Evolutionary conservation across 2,329 filamentous ascomycete species (phyloP).

Genomic region (Neurospora sp.): DNA sequence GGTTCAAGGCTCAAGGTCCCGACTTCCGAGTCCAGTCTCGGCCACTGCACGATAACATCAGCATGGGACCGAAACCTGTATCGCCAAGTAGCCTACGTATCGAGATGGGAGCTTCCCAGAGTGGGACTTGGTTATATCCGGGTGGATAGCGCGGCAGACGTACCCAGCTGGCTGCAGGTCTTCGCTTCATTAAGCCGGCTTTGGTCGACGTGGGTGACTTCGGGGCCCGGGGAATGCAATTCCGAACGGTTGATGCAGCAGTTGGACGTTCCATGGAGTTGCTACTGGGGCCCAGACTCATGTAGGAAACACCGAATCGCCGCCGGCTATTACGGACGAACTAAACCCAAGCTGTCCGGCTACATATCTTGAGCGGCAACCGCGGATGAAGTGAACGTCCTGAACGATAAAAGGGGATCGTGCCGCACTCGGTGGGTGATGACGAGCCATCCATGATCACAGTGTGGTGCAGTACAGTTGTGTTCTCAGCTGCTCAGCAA

Average conservation of each 20-base stretch:
- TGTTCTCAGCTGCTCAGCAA: background rate
- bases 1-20: background rate
- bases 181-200: background rate
- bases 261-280: background rate
- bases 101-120: background rate
- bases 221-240: background rate
- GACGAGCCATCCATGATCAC: background rate
- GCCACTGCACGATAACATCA: background rate
- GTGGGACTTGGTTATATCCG: background rate
- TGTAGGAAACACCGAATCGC: background rate
- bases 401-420: background rate
- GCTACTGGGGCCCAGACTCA: background rate
- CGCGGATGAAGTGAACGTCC: background rate
- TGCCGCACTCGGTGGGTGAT: background rate
- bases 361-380: background rate
- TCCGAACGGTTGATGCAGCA: background rate
- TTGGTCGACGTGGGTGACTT: background rate
- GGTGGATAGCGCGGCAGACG: background rate
- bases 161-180: background rate
- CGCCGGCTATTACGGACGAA: background rate
- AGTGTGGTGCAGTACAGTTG: background rate
- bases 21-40: background rate
- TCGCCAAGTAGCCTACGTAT: background rate
- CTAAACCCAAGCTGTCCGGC: background rate
- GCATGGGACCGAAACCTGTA: background rate